Evolutionary conservation across 2,329 filamentous ascomycete species (phyloP).

Genomic region (Colletotrichum sp.): DNA sequence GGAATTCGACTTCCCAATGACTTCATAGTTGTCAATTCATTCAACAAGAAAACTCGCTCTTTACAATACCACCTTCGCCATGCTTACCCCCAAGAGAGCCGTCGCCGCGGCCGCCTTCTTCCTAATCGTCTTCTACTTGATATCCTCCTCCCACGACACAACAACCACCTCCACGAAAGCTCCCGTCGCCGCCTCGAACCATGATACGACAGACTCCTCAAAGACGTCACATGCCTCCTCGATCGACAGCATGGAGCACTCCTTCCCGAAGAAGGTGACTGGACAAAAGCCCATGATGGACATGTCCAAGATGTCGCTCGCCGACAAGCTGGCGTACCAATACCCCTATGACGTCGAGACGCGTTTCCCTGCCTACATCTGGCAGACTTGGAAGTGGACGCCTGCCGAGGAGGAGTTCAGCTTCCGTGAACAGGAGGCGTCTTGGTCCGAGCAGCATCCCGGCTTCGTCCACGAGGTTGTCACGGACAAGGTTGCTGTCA

Average conservation of each 20-base stretch:
- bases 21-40: neutral
- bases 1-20: neutral
- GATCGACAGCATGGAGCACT: neutral
- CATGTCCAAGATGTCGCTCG: slow-evolving; percentile 72
- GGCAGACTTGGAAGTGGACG: slow-evolving; percentile 97
- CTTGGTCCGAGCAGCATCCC: slow-evolving; percentile 87
- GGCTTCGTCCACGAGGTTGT: slow-evolving; percentile 96
- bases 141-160: slow-evolving; percentile 63
- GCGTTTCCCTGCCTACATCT: slow-evolving; percentile 97
- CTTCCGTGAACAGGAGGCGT: slow-evolving; percentile 84
- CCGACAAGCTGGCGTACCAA: slow-evolving; percentile 86
- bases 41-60: neutral
- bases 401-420: slow-evolving; percentile 79
- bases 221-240: neutral
- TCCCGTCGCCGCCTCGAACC: slow-evolving; percentile 23
- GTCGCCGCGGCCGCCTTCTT: slow-evolving; percentile 73
- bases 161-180: slow-evolving; percentile 25
- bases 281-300: slow-evolving; percentile 71
- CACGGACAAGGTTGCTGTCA: slow-evolving; percentile 83
- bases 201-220: slow-evolving; percentile 8
- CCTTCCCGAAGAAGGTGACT: slow-evolving; percentile 33
- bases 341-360: slow-evolving; percentile 89
- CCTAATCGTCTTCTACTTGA: slow-evolving; percentile 71
- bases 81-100: slow-evolving; percentile 82
- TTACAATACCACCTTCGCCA: slow-evolving; percentile 40